These are phyloP conservation scores for Suhomyces faveliae DNA, from an alignment of 805 yeast species.

Conservation along the genomic window DNA sequence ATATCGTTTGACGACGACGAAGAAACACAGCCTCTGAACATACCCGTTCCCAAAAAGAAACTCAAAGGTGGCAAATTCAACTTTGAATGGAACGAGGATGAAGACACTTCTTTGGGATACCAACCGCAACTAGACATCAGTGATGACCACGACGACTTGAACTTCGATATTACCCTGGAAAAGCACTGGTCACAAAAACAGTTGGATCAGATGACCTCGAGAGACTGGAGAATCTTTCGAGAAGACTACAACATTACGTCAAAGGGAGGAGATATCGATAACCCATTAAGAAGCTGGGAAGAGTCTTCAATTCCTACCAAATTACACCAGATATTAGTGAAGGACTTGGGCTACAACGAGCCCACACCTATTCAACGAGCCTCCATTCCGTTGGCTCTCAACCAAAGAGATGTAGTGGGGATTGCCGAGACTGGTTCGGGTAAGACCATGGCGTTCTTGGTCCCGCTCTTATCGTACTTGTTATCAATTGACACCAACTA, in stretches of 20 bases:
- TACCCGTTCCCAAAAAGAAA: constrained; percentile 7
- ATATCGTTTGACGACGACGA: constrained; percentile 2
- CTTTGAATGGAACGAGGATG: constrained; percentile 68
- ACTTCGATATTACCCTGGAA: constrained; percentile 17
- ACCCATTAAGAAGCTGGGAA: constrained; percentile 74
- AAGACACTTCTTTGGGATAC: constrained; percentile 57
- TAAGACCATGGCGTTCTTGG: constrained; percentile 77
- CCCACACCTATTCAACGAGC: constrained; percentile 95
- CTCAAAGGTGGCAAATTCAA: constrained; percentile 41
- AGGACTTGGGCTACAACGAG: constrained; percentile 46
- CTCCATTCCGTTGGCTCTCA: constrained; percentile 68
- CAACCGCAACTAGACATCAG: constrained; percentile 37
- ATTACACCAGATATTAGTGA: constrained; percentile 29
- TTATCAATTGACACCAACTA: constrained; percentile 33
- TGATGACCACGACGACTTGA: constrained; percentile 2
- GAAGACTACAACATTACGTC: constrained; percentile 72
- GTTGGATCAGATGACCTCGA: constrained; percentile 59
- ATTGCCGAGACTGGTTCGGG: constrained; percentile 98
- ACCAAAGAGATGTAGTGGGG: constrained; percentile 69
- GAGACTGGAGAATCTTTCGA: constrained; percentile 88
- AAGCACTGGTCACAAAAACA: constrained; percentile 71
- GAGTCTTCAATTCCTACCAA: constrained; percentile 53
- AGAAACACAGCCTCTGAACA: not conserved
- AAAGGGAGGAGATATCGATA: constrained; percentile 42
- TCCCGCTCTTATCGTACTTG: constrained; percentile 67